Percentiles rank a stretch among this genome's conserved stretches.
phyloP scores from a whole-genome alignment of 1,284 basidiomycete genomes.

The Marasmius fiardii region DNA sequence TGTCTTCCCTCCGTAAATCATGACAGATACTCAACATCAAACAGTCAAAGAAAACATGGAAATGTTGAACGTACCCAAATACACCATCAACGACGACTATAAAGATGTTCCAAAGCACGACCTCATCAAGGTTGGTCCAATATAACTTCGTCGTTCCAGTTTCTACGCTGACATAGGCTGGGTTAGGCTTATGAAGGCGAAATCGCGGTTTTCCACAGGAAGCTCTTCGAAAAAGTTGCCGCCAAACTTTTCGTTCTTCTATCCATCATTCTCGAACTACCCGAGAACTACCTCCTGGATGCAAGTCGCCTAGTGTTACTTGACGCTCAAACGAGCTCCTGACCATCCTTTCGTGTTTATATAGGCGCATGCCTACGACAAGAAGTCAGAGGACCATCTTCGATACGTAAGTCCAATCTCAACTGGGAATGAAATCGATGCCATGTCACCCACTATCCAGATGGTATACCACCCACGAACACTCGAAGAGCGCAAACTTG shows the following conservation, averaged over 20 bases:
- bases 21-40: no score
- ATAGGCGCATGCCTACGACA: conserved; percentile 19
- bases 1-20: no score
- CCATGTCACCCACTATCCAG: conserved; percentile 4
- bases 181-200: conserved; percentile 15
- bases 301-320: background rate
- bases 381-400: conserved; percentile 22
- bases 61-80: conserved; percentile 24
- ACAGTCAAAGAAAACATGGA: conserved; percentile 25
- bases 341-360: background rate
- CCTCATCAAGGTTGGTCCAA: conserved; percentile 10
- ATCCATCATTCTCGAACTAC: conserved; percentile 25
- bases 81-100: conserved; percentile 15
- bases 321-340: background rate
- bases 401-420: conserved; percentile 20
- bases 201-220: conserved; percentile 22
- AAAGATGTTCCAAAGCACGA: conserved; percentile 17
- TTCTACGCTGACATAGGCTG: background rate
- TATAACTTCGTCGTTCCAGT: background rate
- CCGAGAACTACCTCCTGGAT: conserved; percentile 24
- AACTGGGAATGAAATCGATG: background rate
- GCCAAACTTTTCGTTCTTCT: conserved; percentile 21
- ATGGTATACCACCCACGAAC: conserved; percentile 22
- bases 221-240: conserved; percentile 20
- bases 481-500: conserved; percentile 19